Conservation (phyloP, 305 asterid species). For the Caryopteris hybrid region DNA sequence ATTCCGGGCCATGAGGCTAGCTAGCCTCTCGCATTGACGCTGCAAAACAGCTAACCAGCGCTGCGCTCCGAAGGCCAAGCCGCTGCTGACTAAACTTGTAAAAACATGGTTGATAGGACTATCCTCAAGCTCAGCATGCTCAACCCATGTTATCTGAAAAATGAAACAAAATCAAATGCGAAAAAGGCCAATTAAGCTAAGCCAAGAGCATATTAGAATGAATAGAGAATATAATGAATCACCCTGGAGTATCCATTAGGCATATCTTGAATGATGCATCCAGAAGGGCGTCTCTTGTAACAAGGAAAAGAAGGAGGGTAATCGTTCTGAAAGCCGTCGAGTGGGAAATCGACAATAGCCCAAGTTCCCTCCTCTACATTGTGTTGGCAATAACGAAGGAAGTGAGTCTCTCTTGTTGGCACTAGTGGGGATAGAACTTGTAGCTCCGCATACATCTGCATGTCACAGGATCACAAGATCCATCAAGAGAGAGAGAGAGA, state of each 20-base stretch:
- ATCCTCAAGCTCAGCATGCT: conserved; percentile 80
- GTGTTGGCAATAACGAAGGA: conserved; percentile 88
- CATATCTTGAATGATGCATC: conserved; percentile 95
- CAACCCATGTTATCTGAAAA: conserved; percentile 97
- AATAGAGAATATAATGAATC: not conserved
- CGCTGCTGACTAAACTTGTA: conserved; percentile 40
- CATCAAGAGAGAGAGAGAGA: no score
- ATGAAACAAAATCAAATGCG: no score
- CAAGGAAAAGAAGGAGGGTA: conserved; percentile 56
- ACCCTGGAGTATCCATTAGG: conserved; percentile 97
- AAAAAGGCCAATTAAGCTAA: no score
- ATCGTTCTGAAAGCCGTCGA: conserved; percentile 52
- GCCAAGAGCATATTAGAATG: no score
- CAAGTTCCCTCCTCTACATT: conserved; percentile 75
- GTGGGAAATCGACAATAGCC: conserved; percentile 82
- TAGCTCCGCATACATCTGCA: conserved; percentile 80
- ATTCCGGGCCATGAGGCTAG: conserved; percentile 94
- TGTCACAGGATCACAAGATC: no score
- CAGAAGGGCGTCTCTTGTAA: conserved; percentile 76
- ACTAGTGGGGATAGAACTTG: conserved; percentile 78
- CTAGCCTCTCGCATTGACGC: conserved; percentile 88
- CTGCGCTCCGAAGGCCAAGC: conserved; percentile 69
- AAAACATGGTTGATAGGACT: conserved; percentile 53
- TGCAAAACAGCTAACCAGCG: conserved; percentile 85
- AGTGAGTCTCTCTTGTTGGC: conserved; percentile 78